These are phyloP conservation scores for Chlorophyllum brunneum DNA, from an alignment of 768 basidiomycete species.

Conservation along the genomic window DNA sequence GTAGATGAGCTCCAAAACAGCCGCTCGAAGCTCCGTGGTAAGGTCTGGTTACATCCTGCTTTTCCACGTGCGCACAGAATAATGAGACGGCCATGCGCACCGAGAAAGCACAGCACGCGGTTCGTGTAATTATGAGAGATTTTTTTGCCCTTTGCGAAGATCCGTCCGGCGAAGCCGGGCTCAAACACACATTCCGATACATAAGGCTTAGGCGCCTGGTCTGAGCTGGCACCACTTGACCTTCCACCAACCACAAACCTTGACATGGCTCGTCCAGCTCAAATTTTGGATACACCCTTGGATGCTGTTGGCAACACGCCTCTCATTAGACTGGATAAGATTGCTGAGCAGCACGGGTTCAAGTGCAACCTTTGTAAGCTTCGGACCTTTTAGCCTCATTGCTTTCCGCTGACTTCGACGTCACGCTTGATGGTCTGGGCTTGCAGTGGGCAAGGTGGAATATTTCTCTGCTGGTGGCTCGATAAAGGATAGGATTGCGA, in stretches of 20 bases:
- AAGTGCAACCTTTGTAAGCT: conserved; percentile 86
- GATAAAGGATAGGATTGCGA: conserved; percentile 95
- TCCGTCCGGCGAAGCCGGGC: conserved; percentile 3
- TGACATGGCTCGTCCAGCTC: conserved; percentile 19
- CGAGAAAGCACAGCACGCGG: too few species aligned
- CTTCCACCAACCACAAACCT: background rate
- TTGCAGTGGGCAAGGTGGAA: conserved; percentile 82
- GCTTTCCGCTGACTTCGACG: conserved; percentile 2
- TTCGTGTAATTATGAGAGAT: too few species aligned
- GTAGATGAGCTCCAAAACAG: too few species aligned
- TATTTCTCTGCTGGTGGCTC: conserved; percentile 90
- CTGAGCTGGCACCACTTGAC: background rate
- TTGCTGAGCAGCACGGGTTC: conserved; percentile 69
- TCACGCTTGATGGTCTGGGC: background rate
- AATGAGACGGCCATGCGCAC: too few species aligned
- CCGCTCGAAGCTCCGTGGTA: too few species aligned
- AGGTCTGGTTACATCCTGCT: too few species aligned
- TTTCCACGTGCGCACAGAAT: too few species aligned
- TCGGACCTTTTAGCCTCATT: background rate
- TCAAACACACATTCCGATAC: background rate
- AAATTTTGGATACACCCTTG: conserved; percentile 72
- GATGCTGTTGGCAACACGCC: conserved; percentile 91
- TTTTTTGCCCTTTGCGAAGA: background rate
- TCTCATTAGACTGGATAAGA: conserved; percentile 78
- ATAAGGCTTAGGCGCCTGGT: background rate